These are phyloP conservation scores for Auriscalpium orientale DNA, from an alignment of 768 basidiomycete species.

Conservation along the genomic window DNA sequence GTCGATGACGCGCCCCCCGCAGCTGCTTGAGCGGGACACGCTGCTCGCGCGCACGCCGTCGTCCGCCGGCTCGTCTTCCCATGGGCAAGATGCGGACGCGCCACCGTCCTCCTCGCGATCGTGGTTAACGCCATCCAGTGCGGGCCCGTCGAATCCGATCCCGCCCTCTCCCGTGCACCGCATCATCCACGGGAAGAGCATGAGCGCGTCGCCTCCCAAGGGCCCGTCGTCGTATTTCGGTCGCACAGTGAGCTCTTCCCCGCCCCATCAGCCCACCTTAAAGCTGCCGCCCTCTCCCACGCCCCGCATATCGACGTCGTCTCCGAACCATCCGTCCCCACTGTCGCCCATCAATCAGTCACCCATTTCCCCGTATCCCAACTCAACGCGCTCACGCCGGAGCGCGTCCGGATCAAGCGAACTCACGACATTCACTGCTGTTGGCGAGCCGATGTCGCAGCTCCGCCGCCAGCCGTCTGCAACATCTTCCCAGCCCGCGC, in stretches of 20 bases:
- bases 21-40: background rate
- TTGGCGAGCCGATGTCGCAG: no score
- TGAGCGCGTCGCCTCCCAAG: background rate
- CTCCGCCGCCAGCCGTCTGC: no score
- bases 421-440: no score
- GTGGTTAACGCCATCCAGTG: no score
- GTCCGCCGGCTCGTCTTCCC: background rate
- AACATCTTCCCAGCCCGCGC: no score
- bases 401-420: background rate
- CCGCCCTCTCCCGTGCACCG: background rate
- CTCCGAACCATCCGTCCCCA: background rate
- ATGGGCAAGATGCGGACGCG: background rate
- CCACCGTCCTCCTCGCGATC: background rate
- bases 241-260: constrained; percentile 8
- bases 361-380: background rate
- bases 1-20: background rate
- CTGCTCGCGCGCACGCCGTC: background rate
- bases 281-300: background rate
- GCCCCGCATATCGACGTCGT: background rate
- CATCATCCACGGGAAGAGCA: background rate
- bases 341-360: background rate
- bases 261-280: background rate
- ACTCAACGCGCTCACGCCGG: background rate
- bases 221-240: background rate
- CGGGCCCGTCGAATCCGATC: background rate